Conservation (phyloP, 331 rosid species). For the Ulmus americana region DNA sequence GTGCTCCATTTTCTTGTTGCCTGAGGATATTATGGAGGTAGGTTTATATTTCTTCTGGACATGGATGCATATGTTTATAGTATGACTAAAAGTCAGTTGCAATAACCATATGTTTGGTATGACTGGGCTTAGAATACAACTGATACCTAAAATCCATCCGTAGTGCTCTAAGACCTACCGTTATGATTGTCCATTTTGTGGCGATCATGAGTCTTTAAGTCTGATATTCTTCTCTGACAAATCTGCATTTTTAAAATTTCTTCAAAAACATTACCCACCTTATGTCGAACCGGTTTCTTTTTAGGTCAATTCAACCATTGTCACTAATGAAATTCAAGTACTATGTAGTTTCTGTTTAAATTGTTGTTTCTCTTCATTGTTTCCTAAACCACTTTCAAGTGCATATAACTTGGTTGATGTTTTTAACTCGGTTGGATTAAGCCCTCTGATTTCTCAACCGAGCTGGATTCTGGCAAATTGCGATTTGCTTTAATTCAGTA, state of each 20-base stretch:
- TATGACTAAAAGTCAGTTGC: constrained; percentile 10
- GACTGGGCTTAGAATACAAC: not conserved
- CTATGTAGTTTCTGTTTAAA: too few species aligned
- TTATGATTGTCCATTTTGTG: constrained; percentile 13
- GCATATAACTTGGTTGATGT: not conserved
- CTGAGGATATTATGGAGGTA: constrained; percentile 95
- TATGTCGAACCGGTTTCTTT: too few species aligned
- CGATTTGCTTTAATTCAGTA: not conserved
- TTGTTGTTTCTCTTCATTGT: too few species aligned
- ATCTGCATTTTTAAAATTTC: not conserved
- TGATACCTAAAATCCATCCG: not conserved
- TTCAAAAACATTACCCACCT: too few species aligned
- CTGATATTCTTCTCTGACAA: not conserved
- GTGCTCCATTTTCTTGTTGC: constrained; percentile 90
- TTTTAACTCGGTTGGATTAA: not conserved
- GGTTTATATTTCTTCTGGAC: not conserved
- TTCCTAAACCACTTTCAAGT: too few species aligned
- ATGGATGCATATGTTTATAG: not conserved
- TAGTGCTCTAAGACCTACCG: not conserved
- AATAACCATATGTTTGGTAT: not conserved
- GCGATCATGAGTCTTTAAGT: not conserved
- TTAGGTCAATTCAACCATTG: too few species aligned
- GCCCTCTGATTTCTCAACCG: not conserved
- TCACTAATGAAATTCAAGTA: too few species aligned
- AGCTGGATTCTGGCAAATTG: not conserved